Evolutionary conservation across 1,284 basidiomycete species (phyloP).

Genomic region (Tetrapyrgos nigripes): DNA sequence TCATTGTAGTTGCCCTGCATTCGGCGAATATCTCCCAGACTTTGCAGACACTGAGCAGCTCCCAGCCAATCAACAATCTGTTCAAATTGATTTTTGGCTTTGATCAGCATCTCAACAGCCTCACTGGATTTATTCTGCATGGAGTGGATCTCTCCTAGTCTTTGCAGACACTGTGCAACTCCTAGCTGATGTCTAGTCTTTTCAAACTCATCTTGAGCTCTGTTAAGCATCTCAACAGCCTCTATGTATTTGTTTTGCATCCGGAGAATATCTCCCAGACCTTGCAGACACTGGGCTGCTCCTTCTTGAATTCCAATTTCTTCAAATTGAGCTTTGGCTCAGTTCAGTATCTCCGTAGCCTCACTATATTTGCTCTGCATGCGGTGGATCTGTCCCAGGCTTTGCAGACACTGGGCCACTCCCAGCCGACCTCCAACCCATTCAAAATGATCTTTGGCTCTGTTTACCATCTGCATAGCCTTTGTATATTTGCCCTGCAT

Average conservation of each 20-base stretch:
- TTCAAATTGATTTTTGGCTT: neutral
- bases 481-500: neutral
- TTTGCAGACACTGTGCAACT: conserved; percentile 13
- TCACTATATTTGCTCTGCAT: neutral
- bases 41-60: neutral
- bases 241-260: conserved; percentile 12
- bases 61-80: neutral
- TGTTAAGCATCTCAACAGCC: conserved; percentile 1
- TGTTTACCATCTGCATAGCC: neutral
- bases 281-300: neutral
- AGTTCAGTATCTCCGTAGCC: neutral
- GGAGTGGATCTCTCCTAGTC: conserved; percentile 5
- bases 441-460: neutral
- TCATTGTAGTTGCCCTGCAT: neutral
- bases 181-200: conserved; percentile 10
- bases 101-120: neutral
- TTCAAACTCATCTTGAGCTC: conserved; percentile 9
- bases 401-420: neutral
- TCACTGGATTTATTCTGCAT: neutral
- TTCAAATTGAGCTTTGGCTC: neutral
- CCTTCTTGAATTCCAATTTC: neutral
- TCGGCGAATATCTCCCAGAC: neutral
- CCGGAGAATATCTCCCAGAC: neutral
- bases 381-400: neutral
- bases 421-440: neutral